Evolutionary conservation across 2,329 filamentous ascomycete species (phyloP).

Genomic region (Pseudogymnoascus sp.): DNA sequence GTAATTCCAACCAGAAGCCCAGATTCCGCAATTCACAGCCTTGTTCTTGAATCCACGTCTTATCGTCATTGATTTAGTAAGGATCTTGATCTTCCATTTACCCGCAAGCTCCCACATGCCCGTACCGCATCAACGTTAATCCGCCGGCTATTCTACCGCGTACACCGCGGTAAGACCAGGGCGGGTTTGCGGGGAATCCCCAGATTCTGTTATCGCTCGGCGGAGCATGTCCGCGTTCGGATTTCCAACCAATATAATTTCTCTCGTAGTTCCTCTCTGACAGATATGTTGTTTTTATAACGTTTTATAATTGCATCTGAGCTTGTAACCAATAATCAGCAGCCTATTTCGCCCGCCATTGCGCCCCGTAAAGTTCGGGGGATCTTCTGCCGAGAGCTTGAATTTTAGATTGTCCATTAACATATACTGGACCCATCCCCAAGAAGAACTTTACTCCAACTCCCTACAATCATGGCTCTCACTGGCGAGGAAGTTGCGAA

Average conservation of each 20-base stretch:
- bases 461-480: constrained; percentile 28
- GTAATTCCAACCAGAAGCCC: not conserved
- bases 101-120: not conserved
- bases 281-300: not conserved
- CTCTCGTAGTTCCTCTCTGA: not conserved
- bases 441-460: not conserved
- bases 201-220: not conserved
- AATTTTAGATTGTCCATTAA: not conserved
- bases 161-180: not conserved
- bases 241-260: not conserved
- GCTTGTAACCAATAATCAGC: not conserved
- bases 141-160: not conserved
- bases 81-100: not conserved
- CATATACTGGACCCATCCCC: not conserved
- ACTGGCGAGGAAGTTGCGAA: constrained; percentile 54
- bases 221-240: not conserved
- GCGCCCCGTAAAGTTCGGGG: not conserved
- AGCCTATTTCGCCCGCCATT: not conserved
- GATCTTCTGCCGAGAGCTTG: not conserved
- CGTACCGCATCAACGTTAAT: not conserved
- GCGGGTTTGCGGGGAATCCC: not conserved
- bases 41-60: not conserved
- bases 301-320: not conserved
- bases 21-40: not conserved
- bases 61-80: not conserved